These are phyloP conservation scores for Pleurotus pulmonarius DNA, from an alignment of 768 basidiomycete genomes.

Conservation along the genomic window DNA sequence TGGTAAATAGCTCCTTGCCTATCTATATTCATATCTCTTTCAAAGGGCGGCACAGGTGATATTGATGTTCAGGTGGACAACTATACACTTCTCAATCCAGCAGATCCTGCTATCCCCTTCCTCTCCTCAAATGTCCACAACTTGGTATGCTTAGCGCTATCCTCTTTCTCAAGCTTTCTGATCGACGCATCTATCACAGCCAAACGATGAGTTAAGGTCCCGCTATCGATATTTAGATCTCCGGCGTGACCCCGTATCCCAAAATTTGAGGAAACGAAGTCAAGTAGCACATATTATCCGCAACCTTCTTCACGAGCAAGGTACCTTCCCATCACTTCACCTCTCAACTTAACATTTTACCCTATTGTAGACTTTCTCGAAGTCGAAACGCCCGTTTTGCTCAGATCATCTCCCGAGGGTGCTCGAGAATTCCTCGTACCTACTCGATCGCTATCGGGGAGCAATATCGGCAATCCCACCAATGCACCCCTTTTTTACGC, in stretches of 20 bases:
- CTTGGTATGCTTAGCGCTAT: conserved; percentile 49
- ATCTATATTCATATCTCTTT: conserved; percentile 3
- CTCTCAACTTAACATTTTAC: conserved; percentile 11
- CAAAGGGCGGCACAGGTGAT: conserved; percentile 61
- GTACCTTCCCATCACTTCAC: conserved; percentile 30
- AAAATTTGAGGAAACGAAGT: conserved; percentile 80
- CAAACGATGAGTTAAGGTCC: conserved; percentile 79
- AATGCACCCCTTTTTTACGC: conserved; percentile 69
- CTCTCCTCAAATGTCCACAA: conserved; percentile 73
- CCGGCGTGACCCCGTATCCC: conserved; percentile 65
- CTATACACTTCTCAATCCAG: conserved; percentile 78
- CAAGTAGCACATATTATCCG: conserved; percentile 78
- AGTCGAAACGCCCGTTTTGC: conserved; percentile 88
- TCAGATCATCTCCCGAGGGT: conserved; percentile 92
- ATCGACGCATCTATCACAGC: conserved; percentile 2
- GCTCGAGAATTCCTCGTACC: conserved; percentile 94
- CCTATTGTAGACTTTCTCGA: conserved; percentile 72
- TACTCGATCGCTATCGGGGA: conserved; percentile 45
- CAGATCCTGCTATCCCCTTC: conserved; percentile 72
- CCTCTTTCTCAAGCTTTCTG: conserved; percentile 10
- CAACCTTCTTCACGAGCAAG: conserved; percentile 66
- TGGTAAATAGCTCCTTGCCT: background rate
- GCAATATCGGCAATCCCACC: conserved; percentile 13
- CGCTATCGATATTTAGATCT: conserved; percentile 89
- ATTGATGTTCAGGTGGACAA: conserved; percentile 76